These are phyloP conservation scores for Trametes versicolor DNA, from an alignment of 1,284 basidiomycete genomes.

Conservation along the genomic window DNA sequence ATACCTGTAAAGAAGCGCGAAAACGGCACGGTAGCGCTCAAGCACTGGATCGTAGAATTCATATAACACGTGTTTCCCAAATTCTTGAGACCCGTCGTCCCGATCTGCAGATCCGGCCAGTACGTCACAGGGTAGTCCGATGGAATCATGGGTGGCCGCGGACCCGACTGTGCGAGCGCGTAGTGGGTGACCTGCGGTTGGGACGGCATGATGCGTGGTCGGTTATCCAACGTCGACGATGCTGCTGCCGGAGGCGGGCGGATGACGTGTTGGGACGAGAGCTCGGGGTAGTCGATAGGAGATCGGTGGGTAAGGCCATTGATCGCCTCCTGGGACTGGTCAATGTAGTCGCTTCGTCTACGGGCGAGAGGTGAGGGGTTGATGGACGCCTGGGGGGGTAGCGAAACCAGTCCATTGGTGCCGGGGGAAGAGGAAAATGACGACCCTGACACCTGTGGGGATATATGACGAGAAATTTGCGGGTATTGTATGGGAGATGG, in stretches of 20 bases:
- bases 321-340: conserved; percentile 78
- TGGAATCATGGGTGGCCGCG: conserved; percentile 66
- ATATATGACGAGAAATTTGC: conserved; percentile 47
- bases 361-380: conserved; percentile 76
- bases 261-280: conserved; percentile 66
- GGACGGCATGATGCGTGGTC: conserved; percentile 54
- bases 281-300: conserved; percentile 85
- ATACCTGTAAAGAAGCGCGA: conserved; percentile 89
- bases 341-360: conserved; percentile 81
- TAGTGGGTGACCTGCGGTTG: conserved; percentile 44
- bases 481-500: conserved; percentile 58
- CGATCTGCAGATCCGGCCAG: conserved; percentile 84
- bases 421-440: conserved; percentile 47
- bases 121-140: conserved; percentile 82
- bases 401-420: conserved; percentile 54
- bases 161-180: conserved; percentile 43
- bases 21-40: conserved; percentile 92
- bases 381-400: conserved; percentile 84
- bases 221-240: conserved; percentile 68
- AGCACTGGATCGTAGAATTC: conserved; percentile 97
- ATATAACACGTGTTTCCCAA: conserved; percentile 99
- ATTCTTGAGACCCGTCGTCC: conserved; percentile 92
- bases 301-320: conserved; percentile 56
- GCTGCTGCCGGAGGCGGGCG: conserved; percentile 83
- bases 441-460: conserved; percentile 48